These are phyloP conservation scores for Sordariomycetes sp. DNA, from an alignment of 2,329 filamentous ascomycete genomes.

Conservation along the genomic window DNA sequence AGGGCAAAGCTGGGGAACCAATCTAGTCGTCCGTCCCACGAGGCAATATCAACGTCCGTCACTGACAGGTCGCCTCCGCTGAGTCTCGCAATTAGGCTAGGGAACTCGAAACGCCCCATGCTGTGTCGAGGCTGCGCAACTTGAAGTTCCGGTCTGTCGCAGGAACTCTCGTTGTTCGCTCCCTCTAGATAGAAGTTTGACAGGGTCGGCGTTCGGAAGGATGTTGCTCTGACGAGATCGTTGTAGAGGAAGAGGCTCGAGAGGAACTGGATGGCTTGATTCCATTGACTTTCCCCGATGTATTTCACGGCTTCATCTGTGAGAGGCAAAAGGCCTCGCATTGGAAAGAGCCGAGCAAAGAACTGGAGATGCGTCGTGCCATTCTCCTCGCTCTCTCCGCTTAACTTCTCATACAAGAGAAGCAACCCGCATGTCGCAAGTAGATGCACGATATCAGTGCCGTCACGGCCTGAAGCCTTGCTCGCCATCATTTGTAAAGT, in stretches of 20 bases:
- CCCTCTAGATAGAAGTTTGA: constrained; percentile 8
- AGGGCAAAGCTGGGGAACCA: constrained; percentile 11
- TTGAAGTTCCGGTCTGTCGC: too few relatives aligned
- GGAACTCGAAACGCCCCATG: constrained; percentile 6
- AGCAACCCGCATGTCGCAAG: constrained; percentile 9
- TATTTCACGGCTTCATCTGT: background rate
- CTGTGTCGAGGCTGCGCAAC: too few relatives aligned
- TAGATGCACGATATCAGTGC: constrained; percentile 3
- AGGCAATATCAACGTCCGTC: constrained; percentile 7
- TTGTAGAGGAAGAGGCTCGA: constrained; percentile 10
- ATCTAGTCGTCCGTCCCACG: constrained; percentile 8
- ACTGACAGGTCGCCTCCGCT: constrained; percentile 6
- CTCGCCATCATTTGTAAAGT: background rate
- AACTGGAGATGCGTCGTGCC: constrained; percentile 7
- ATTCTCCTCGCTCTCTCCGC: constrained; percentile 6
- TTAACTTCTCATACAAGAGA: constrained; percentile 10
- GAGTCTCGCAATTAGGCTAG: constrained; percentile 8
- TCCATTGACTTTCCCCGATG: background rate
- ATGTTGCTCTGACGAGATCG: constrained; percentile 10
- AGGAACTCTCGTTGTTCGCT: too few relatives aligned
- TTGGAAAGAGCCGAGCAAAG: constrained; percentile 6
- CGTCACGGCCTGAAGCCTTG: background rate
- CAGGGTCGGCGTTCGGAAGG: constrained; percentile 5
- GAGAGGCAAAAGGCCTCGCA: background rate
- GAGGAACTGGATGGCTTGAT: constrained; percentile 6